Base-by-base conservation (phyloP, 2,329 filamentous ascomycete species). In the Stagonosporopsis rhizophila region DNA sequence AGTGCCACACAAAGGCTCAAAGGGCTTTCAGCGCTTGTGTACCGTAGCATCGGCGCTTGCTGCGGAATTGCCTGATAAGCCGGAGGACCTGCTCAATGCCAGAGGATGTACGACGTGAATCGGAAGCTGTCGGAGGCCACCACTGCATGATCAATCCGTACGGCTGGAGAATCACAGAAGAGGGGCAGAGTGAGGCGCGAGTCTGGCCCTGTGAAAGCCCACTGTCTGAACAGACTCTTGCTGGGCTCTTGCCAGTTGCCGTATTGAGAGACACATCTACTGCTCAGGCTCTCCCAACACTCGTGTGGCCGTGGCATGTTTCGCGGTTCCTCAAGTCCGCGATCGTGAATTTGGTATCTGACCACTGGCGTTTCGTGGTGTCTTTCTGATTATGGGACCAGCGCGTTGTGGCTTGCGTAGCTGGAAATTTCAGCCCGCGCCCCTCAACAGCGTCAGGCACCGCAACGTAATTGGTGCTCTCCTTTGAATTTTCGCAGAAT, bases 371-470 rank as follows among this genome's bases (percentile, higher is more conserved):
- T 25, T 6, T 39, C 25, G 48, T 28, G 27, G 37, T 48, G 37
- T 39, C 38, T 20, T 32, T 19, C 32, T n/a, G 32, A n/a, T 23
- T 35, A 34, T 50, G 28, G 35, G 39, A 45, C 44, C 44, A 42
- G 28, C 28, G 37, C 34, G 6, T 20, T 19, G 53, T 56, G 53
- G 53, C 53, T 46, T 52, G 38, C 47, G 30, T 52, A 37, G 46
- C 38, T 44, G 32, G 42, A 35, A 27, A 47, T 4, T 41, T 38
- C 30, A 46, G 30, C 37, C 47, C 23, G 44, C 42, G 23, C 47
- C 32, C n/a, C 47, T 52, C 48, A 52, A 56, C 53, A 52, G 42
- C 37, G 37, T 23, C 42, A 56, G 53, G 48, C 47, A 56, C 53
- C n/a, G 25, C 30, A 19, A 14, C 25, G 20, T 20, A n/a, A 52